Evolutionary conservation across 371 early-diverging fungal species (phyloP), one percentile per base, ranked within the genome.

Genomic region (Dentiscutata heterogama): DNA sequence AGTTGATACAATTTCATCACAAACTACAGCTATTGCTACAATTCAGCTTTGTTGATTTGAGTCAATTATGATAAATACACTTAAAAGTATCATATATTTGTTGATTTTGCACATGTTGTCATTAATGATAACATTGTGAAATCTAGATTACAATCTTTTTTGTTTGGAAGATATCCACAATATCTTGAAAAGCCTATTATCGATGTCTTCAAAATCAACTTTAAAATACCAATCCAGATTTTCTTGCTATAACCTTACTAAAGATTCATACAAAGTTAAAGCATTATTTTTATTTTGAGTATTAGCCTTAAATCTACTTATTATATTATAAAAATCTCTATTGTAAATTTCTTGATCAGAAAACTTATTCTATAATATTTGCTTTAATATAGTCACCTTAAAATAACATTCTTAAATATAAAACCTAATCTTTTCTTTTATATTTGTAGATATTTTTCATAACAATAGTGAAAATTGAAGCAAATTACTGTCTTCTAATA

Each of bases 131-230:
- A 83, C 63, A 75, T 84, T 74, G 16, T 81, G 68, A 53, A 81
- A 84, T 1, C 81, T 74, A 18, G 25, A 20, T 25, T 79, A 84
- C 5, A 80, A 29, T 22, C 2, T 2, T 2, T 56, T 31, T 65
- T 84, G 83, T 18, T n/a, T 5, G 2, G 83, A 70, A 25, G 29
- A 61, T 76, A 84, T 83, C 82, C 84, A 84, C 35, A 83, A 84
- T 2, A 83, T n/a, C n/a, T n/a, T n/a, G n/a, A n/a, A n/a, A n/a
- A n/a, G n/a, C n/a, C n/a, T n/a, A n/a, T n/a, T n/a, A n/a, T n/a
- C n/a, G n/a, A n/a, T n/a, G n/a, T n/a, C n/a, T n/a, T n/a, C n/a
- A n/a, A n/a, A n/a, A n/a, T n/a, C n/a, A n/a, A n/a, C n/a, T n/a
- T n/a, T n/a, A n/a, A n/a, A n/a, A n/a, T n/a, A n/a, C n/a, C n/a